Percentiles rank a stretch among this genome's conserved stretches.
Evolutionary conservation across 768 basidiomycete species (phyloP).

Genomic region (Leccinum uliginosum): DNA sequence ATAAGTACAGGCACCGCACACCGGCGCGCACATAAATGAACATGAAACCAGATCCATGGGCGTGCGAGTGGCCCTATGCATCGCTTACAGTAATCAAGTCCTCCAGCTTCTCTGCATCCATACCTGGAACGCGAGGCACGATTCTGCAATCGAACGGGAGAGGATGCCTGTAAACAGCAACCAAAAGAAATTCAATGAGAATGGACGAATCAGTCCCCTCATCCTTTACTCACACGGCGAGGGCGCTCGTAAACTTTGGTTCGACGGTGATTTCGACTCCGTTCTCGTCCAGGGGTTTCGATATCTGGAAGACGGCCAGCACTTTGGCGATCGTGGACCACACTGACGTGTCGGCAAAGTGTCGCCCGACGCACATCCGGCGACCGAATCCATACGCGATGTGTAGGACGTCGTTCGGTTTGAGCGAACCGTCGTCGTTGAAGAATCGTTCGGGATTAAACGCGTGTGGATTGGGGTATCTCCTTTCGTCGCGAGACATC

Average conservation of each 20-base stretch:
- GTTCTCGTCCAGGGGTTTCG: not conserved
- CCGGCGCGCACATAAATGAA: not conserved
- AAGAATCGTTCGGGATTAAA: constrained; percentile 40
- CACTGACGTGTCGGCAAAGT: constrained; percentile 18
- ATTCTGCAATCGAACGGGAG: constrained; percentile 7
- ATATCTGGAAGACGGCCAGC: constrained; percentile 8
- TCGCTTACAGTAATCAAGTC: constrained; percentile 4
- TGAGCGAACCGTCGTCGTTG: constrained; percentile 22
- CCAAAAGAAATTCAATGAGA: not conserved
- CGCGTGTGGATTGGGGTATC: constrained; percentile 32
- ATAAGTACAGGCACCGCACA: not conserved
- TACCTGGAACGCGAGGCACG: constrained; percentile 2
- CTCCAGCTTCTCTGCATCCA: constrained; percentile 1
- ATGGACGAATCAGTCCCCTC: not conserved
- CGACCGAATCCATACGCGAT: constrained; percentile 24
- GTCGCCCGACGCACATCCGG: constrained; percentile 22
- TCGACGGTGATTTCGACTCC: constrained; percentile 14
- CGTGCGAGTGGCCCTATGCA: not conserved
- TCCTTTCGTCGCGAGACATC: constrained; percentile 19
- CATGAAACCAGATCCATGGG: not conserved
- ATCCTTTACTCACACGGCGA: constrained; percentile 6
- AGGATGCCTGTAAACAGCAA: not conserved
- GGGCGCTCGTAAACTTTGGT: constrained; percentile 9
- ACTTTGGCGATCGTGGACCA: constrained; percentile 15
- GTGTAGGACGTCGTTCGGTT: constrained; percentile 4